These are phyloP conservation scores for Lepidium africanum DNA, from an alignment of 345 rosid genomes.

Conservation along the genomic window DNA sequence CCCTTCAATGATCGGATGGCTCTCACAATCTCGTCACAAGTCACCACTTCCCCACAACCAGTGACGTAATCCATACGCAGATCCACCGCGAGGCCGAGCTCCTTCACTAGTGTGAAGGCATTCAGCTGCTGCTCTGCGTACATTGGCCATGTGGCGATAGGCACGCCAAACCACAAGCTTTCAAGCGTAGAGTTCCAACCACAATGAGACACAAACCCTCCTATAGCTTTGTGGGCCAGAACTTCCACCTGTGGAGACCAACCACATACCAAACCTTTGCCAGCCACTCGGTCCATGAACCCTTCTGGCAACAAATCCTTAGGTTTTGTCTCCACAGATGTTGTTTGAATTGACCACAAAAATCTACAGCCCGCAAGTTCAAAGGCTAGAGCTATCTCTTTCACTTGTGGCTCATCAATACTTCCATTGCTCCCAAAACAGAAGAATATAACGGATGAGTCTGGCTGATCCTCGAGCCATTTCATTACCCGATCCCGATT, in stretches of 20 bases:
- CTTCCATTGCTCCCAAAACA: slow-evolving; percentile 44
- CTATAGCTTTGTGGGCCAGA: slow-evolving; percentile 32
- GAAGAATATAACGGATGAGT: slow-evolving; percentile 39
- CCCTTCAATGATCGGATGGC: slow-evolving; percentile 28
- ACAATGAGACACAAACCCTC: slow-evolving; percentile 48
- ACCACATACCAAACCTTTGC: slow-evolving; percentile 30
- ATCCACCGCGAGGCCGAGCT: slow-evolving; percentile 29
- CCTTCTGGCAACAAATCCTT: slow-evolving; percentile 31
- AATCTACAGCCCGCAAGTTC: slow-evolving; percentile 33
- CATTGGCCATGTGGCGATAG: slow-evolving; percentile 40
- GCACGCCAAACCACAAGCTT: slow-evolving; percentile 49
- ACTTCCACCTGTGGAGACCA: slow-evolving; percentile 44
- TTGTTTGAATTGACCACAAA: slow-evolving; percentile 21
- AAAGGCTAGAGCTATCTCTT: slow-evolving; percentile 40
- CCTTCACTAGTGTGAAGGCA: slow-evolving; percentile 38
- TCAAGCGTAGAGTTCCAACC: slow-evolving; percentile 54
- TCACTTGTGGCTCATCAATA: slow-evolving; percentile 28
- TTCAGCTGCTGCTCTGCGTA: slow-evolving; percentile 51
- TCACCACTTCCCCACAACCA: slow-evolving; percentile 22
- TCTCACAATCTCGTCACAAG: slow-evolving; percentile 32
- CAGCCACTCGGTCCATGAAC: slow-evolving; percentile 24
- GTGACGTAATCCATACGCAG: slow-evolving; percentile 31
- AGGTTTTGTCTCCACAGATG: background rate
- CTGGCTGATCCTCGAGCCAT: slow-evolving; percentile 51
- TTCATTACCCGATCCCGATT: slow-evolving; percentile 8